A percentile compares a stretch with the other conserved stretches of the same genome.
Conservation (phyloP, 2,329 filamentous ascomycete genomes). For the Exserohilum rostratum region DNA sequence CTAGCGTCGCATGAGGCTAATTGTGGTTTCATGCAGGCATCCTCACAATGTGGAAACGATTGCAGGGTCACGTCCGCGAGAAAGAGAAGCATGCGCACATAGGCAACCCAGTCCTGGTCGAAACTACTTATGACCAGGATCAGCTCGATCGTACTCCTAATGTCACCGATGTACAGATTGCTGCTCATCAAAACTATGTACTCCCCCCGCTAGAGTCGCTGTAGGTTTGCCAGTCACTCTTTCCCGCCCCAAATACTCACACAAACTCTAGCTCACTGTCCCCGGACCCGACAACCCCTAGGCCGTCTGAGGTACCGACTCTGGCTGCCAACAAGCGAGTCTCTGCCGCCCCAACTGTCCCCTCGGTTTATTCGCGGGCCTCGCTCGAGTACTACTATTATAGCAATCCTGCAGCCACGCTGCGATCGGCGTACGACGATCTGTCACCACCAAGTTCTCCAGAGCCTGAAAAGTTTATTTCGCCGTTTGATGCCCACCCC, state of each 20-base stretch:
- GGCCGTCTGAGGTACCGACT: constrained; percentile 36
- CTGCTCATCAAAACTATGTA: constrained; percentile 36
- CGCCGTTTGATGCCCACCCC: constrained; percentile 27
- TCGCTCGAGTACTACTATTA: constrained; percentile 49
- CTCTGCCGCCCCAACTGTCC: constrained; percentile 48
- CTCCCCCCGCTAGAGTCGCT: constrained; percentile 21
- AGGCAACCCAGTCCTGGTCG: constrained; percentile 53
- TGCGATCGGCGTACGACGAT: constrained; percentile 40
- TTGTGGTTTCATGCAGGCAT: constrained; percentile 31
- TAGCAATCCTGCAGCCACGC: constrained; percentile 24
- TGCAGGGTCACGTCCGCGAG: constrained; percentile 52
- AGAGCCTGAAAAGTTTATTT: constrained; percentile 39
- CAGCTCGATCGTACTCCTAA: constrained; percentile 48
- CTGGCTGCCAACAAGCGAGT: constrained; percentile 63
- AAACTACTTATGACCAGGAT: constrained; percentile 55
- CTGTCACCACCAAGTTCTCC: constrained; percentile 48
- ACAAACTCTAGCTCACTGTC: constrained; percentile 23
- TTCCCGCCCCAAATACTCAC: constrained; percentile 8
- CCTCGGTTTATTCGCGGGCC: constrained; percentile 67
- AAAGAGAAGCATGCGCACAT: constrained; percentile 50
- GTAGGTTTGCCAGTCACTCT: constrained; percentile 28
- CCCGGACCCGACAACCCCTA: constrained; percentile 29
- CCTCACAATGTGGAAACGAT: constrained; percentile 59
- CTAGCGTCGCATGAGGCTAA: constrained; percentile 27
- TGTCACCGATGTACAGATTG: constrained; percentile 37